Base-by-base conservation (phyloP, 2,329 filamentous ascomycete genomes). In the Phialophora chinensis region DNA sequence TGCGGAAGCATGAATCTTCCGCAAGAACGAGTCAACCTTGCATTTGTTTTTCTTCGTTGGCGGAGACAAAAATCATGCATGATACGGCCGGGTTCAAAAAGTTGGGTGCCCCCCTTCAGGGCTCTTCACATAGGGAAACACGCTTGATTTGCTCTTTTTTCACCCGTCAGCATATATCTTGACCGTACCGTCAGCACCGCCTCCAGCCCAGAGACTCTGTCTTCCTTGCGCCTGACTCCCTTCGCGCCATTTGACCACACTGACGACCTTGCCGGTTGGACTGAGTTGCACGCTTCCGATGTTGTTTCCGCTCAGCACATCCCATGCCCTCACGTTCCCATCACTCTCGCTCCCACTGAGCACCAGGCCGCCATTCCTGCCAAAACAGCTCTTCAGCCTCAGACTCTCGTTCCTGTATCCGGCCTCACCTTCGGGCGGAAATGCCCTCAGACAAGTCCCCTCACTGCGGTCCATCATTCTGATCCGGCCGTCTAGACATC, bases 321-420 rank as follows among this genome's bases (percentile, higher is more conserved):
- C 93, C 94, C 94, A 98, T 1, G 88, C 91, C 81, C 89, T 89
- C 7, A 93, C 79, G 73, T 83, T 83, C 2, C 90, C 91, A 67
- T 90, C 82, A 74, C 86, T 83, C 78, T 97, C 93, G 73, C 93
- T 92, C 7, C 94, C 94, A 59, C 88, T 90, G 3, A 97, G 74
- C 1, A 95, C 91, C 57, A 90, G 89, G 66, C 87, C 88, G 78
- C 97, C 94, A 69, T 86, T 88, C 33, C 87, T 84, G 0, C 91
- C 93, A 63, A 97, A 81, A 4, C 91, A 83, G 47, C 89, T 89
- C 77, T 92, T 88, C 35, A 96, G 84, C n/a, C 92, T 83, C 68
- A 95, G 80, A 55, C 89, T 87, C 68, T 85, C 86, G 75, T 95
- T 96, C 72, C 81, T 80, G 73, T 86, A 82, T 25, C 35, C 56